Base-by-base conservation (phyloP, 495 filamentous ascomycete species). In the Aspergillus cristatus region DNA sequence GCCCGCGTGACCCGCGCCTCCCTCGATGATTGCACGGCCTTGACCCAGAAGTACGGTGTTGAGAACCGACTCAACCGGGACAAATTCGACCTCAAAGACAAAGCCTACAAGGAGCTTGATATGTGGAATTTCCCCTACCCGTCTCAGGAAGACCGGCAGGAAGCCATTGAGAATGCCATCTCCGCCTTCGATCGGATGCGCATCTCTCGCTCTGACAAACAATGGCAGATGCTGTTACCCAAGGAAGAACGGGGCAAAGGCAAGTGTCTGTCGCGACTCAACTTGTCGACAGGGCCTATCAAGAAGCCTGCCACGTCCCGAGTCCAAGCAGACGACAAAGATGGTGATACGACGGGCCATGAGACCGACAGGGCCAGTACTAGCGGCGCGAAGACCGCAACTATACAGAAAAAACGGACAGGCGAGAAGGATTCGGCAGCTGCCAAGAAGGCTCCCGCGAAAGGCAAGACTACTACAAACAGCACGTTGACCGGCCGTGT, bases 91-190 rank as follows among this genome's bases (percentile, higher is more conserved):
- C 61, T 90, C 32, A 74, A 65, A 48, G 84, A 84, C 52, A 76
- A 75, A 43, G 67, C 68, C 29, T 94, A 80, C 68, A 86, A 82
- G 48, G 87, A 94, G 40, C 66, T 95, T 18, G 82, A 94, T 52
- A 72, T 86, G 13, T 94, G 80, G 72, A 74, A 74, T 11, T 91
- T 86, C 55, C 65, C 72, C 6, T 91, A 89, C 54, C 65, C 67
- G 12, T 72, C 57, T 16, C 57, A 72, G 20, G 75, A 78, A 22
- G 82, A 89, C 46, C 79, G 87, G 17, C 69, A 87, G 49, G 68
- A 70, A 10, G 88, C 84, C 10, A 89, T 94, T 55, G 79, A 90
- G 48, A 85, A 83, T 51, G 84, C 86, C n/a, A 74, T 93, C 36
- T 79, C 72, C 26, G 72, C 80, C 16, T 94, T 82, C 48, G 88